phyloP scores from a whole-genome alignment of 768 basidiomycete species.

The Kwoniella dendrophila region DNA sequence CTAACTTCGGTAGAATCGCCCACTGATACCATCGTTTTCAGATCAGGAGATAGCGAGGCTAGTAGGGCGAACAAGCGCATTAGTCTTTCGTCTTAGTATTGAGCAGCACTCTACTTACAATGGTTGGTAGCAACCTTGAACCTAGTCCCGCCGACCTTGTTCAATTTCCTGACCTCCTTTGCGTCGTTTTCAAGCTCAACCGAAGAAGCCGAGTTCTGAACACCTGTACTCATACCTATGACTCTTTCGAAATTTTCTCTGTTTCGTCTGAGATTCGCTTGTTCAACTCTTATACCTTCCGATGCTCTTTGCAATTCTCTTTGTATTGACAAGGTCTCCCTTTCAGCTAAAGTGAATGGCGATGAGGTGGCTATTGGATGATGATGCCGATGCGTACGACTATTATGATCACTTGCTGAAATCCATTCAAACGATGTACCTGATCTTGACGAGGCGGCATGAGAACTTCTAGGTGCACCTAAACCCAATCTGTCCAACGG shows the following conservation, averaged over 20 bases:
- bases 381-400: not conserved
- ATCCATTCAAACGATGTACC: constrained; percentile 14
- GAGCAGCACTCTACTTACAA: constrained; percentile 36
- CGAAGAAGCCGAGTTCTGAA: not conserved
- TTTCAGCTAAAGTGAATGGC: constrained; percentile 13
- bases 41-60: constrained; percentile 90
- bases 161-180: constrained; percentile 33
- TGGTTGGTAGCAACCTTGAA: constrained; percentile 53
- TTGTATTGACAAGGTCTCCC: constrained; percentile 13
- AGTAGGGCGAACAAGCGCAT: constrained; percentile 9
- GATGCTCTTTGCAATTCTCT: constrained; percentile 17
- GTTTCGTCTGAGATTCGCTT: constrained; percentile 11
- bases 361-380: not conserved
- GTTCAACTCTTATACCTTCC: constrained; percentile 13
- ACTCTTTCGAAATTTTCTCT: constrained; percentile 29
- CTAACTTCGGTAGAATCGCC: constrained; percentile 87
- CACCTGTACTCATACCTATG: constrained; percentile 27
- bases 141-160: constrained; percentile 44
- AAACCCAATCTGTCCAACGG: constrained; percentile 19
- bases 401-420: not conserved
- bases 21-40: constrained; percentile 80
- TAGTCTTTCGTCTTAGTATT: too few species aligned
- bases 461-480: constrained; percentile 15
- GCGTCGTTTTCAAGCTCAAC: not conserved
- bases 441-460: not conserved